Base-by-base conservation (phyloP, 192 early-diverging fungal species). In the Mortierella claussenii region DNA sequence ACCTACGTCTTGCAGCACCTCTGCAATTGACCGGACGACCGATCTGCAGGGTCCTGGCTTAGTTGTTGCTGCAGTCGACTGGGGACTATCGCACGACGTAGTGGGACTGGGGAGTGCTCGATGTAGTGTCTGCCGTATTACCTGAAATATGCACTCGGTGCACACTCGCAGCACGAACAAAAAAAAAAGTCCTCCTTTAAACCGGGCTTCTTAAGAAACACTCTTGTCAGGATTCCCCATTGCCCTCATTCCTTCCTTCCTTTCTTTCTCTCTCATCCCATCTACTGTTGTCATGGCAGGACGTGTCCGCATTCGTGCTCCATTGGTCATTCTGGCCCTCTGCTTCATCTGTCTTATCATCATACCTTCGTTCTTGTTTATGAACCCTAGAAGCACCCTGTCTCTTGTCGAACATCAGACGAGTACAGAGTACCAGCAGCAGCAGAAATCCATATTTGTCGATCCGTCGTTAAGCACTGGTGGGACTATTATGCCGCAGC, bases 401-500 rank as follows among this genome's bases (percentile, higher is more conserved):
- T 36, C 45, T 36, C 15, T 40, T 12, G 54, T 52, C 26, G 33
- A 52, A 1, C 20, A 23, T 59, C 30, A 30, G 24, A 62, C 13
- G 27, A 48, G 33, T 9, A 23, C 21, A 30, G 36, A 1, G 28
- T 13, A 47, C 20, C 24, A 20, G 4, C 15, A 47, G 1, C 48
- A 43, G 4, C 31, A 52, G 12, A 27, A 21, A 11, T 23, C 44
- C 23, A 76, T 62, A 8, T 49, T 43, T 44, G 59, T 76, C 21
- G 73, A 76, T 46, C 73, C 73, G 1, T 45, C 51, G 7, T 37
- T 76, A 2, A 61, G 21, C 33, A 27, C 23, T 50, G 82, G 82
- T 32, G 68, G 63, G 11, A 60, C 67, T 13, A 79, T 85, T 55
- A 85, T 85, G 84, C 65, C 76, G 20, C 53, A 70, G 27, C 57